Conservation (phyloP, 192 early-diverging fungal genomes). For the Coemansia sp. region DNA sequence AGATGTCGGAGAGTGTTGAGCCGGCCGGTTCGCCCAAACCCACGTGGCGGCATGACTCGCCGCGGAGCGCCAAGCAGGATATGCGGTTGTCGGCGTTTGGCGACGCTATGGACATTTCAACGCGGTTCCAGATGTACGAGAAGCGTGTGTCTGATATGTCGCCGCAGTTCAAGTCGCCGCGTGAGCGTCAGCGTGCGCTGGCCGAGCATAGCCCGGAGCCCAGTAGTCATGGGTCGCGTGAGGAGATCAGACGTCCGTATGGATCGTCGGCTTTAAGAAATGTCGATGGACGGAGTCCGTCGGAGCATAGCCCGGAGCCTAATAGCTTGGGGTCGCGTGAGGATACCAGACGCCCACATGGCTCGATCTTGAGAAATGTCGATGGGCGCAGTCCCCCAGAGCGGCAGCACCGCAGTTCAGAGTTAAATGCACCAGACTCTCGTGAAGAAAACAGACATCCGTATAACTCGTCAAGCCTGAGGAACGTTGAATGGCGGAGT, state of each 20-base stretch:
- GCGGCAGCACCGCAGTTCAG: too few species aligned
- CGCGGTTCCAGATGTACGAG: slow-evolving; percentile 45
- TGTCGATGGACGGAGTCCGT: too few species aligned
- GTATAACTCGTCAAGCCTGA: not conserved
- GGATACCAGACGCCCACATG: too few species aligned
- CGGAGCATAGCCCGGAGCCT: not conserved
- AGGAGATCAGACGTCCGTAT: too few species aligned
- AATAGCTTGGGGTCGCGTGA: too few species aligned
- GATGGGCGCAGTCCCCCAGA: too few species aligned
- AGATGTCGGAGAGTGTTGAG: not conserved
- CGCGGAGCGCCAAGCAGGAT: slow-evolving; percentile 5
- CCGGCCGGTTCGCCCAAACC: slow-evolving; percentile 12
- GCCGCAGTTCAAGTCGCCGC: slow-evolving; percentile 33
- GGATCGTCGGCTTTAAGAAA: too few species aligned
- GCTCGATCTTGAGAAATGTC: too few species aligned
- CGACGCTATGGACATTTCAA: slow-evolving; percentile 29
- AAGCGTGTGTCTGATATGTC: slow-evolving; percentile 19
- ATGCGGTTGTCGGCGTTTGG: slow-evolving; percentile 14
- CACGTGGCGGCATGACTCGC: slow-evolving; percentile 1
- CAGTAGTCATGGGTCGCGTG: too few species aligned
- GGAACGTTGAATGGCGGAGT: not conserved
- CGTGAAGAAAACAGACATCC: not conserved
- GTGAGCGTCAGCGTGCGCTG: slow-evolving; percentile 23
- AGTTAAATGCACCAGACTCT: too few species aligned
- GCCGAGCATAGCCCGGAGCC: slow-evolving; percentile 3